Base-by-base conservation (phyloP, 768 basidiomycete species). In the Auriscalpium vulgare region DNA sequence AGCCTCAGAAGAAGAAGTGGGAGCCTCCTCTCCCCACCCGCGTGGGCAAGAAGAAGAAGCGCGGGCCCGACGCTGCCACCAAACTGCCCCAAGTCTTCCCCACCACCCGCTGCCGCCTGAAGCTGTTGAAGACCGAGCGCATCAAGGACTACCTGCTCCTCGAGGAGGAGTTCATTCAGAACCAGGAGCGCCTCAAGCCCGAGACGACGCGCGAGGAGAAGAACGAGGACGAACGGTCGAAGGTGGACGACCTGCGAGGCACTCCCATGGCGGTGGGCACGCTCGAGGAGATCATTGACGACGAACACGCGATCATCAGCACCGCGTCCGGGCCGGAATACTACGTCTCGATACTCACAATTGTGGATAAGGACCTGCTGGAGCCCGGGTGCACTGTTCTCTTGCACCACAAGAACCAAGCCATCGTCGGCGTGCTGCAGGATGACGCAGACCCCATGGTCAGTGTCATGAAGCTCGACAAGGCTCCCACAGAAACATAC, bases 301-400 rank as follows among this genome's bases (percentile, higher is more conserved):
- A 95, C 72, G 92, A 95, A 80, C 92, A 99, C 72, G 97, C 97
- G n/a, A 97, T 99, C 70, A 87, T 99, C 67, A 91, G 89, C 69
- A 91, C 92, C 9, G 84, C 92, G 21, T 91, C 89, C 43, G 95
- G 95, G 2, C 94, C 95, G 23, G 97, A 98, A 68, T 93, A 86
- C 69, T 97, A 98, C 71, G 94, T 98, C 60, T 87, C 92, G 21
- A 97, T 98, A 68, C 91, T 97, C 90, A 91, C 87, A 57, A 94
- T 93, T 67, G 95, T 98, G 66, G 95, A 97, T 85, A 97, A 98
- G 74, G 95, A 98, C 67, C 75, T 95, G 37, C 78, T 99, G 51
- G 97, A 99, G 69, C 97, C 97, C 6, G 91, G 93, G 1, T 98
- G 97, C 68, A 85, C 92, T 56, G 94, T 99, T 2, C 72, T 99